Evolutionary conservation across 768 basidiomycete species (phyloP), one percentile per base, ranked within the genome.

Genomic region (Auriscalpium vulgare): DNA sequence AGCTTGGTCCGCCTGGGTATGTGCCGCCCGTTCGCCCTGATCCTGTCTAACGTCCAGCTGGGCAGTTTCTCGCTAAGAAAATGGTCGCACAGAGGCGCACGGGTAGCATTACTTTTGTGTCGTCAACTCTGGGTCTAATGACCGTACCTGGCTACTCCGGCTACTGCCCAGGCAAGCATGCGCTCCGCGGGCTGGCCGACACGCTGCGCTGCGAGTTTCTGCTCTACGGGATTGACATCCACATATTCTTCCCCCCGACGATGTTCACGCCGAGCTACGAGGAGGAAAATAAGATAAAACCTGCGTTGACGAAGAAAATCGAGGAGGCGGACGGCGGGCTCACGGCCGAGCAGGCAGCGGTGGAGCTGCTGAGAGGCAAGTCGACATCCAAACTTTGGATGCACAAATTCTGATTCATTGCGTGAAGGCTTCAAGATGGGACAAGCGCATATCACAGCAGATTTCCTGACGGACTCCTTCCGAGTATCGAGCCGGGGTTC

Each of bases 131-230:
- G 11, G 87, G 83, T 1, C 82, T 83, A 62, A 84, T 91, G 74
- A 78, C 81, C 2, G 80, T 92, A 51, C 72, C 87, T 2, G 92
- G 93, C 0, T 95, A 83, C 62, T 74, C 84, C 1, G 79, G 82
- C 1, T 95, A 95, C 68, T 73, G 86, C 0, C 89, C 91, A 0
- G 85, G 82, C 11, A 95, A 95, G 67, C 86, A 88, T 62, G 93
- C 93, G 5, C 66, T 95, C 3, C 72, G 90, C 71, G 91, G 91
- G 13, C 79, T 97, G 0, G 88, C 88, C 10, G 93, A 97, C 56
- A 77, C 85, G 0, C 76, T 97, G 10, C 83, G 85, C 7, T 85
- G 81, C 16, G 93, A 95, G 65, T 73, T 91, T 50, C 72, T 83
- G 58, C 73, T 93, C 4, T 91, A 94, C 66, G 79, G 77, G 51